Evolutionary conservation across 1,284 basidiomycete species (phyloP).

Genomic region (Trametes polyzona): DNA sequence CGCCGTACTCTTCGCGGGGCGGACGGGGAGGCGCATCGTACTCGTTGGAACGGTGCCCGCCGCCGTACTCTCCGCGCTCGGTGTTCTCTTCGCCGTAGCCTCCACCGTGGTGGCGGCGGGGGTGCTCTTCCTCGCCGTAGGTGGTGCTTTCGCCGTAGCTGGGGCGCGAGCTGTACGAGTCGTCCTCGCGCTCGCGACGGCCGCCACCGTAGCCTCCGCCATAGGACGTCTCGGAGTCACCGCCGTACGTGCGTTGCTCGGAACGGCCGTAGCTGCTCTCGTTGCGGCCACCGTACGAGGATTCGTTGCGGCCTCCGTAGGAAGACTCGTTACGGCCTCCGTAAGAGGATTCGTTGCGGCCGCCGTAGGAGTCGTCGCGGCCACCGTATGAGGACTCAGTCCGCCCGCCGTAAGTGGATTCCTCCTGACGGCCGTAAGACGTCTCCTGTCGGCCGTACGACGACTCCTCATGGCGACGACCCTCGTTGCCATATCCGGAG

Average conservation of each 20-base stretch:
- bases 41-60: constrained; percentile 13
- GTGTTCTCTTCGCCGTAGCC: constrained; percentile 3
- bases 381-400: neutral
- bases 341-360: constrained; percentile 6
- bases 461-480: constrained; percentile 13
- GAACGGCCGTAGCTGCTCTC: neutral
- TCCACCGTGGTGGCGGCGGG: constrained; percentile 11
- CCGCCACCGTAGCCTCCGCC: neutral
- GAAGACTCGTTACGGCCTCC: neutral
- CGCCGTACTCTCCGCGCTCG: constrained; percentile 16
- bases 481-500: constrained; percentile 8
- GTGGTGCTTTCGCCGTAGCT: no score
- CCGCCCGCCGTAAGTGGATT: neutral
- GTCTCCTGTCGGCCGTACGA: constrained; percentile 16
- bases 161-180: constrained; percentile 9
- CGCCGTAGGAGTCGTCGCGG: constrained; percentile 3
- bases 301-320: neutral
- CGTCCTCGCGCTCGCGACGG: constrained; percentile 4
- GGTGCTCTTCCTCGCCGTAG: constrained; percentile 14
- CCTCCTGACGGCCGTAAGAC: constrained; percentile 6
- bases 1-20: constrained; percentile 3
- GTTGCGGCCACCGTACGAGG: neutral
- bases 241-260: neutral
- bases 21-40: constrained; percentile 3
- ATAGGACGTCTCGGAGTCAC: constrained; percentile 5